Evolutionary conservation across 179 eudicot genomes (phyloP), one percentile per base, ranked within the genome.

Genomic region (Heliamphora pulchella): DNA sequence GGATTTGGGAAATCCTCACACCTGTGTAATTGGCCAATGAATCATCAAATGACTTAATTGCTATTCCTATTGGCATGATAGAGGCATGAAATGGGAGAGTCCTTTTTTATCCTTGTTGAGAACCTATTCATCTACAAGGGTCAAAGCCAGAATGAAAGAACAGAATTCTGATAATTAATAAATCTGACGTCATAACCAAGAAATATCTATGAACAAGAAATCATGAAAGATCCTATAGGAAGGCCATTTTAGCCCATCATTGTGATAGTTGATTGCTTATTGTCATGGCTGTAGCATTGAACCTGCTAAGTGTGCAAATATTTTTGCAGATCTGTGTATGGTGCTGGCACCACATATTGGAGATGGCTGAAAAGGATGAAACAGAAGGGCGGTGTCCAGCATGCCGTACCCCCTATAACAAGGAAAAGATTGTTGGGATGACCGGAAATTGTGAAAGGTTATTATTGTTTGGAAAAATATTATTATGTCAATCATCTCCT

Each of bases 301-400:
- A 68, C 43, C n/a, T 68, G n/a, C 43, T 2, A 41, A 68, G 7
- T 9, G 5, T 68, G 48, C 3, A 41, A 55, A 15, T 13, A 57
- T 57, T 39, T 39, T 15, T 44, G 55, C 89, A 93, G 97, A 87
- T 93, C 75, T 93, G 98, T 87, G 94, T 93, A 58, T 93, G 98
- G 98, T 93, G 98, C 68, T 93, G 97, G 98, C 91, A 93, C 87
- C 98, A 92, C 83, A 87, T 93, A 53, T 89, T 93, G 94, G 94
- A 93, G 68, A 91, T 93, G 98, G 98, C 98, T 68, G 97, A 91
- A 85, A 93, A 91, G 86, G 96, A 89, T 76, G 93, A 85, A 76
- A 86, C 92, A 20, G 91, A 92, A 81, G 97, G 97, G 46, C 90
- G 94, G 18, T 93, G 96, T 67, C 96, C 94, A 73, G 98, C 96